These are phyloP conservation scores for Hericium rajendrae DNA, from an alignment of 768 basidiomycete species.

Conservation along the genomic window DNA sequence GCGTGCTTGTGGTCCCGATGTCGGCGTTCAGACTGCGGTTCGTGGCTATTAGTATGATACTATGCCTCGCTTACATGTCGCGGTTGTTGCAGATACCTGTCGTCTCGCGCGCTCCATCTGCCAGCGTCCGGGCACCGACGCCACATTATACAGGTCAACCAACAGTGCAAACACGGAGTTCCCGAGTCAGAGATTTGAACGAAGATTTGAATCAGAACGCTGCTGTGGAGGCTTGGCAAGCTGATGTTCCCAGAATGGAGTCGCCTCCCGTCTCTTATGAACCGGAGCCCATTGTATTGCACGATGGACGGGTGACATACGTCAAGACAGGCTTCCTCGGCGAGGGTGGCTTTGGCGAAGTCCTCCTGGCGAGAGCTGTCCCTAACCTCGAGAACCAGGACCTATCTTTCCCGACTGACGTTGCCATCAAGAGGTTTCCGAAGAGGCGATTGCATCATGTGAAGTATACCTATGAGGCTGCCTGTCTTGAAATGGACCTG, in stretches of 20 bases:
- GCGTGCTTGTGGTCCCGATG: neutral
- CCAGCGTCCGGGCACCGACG: neutral
- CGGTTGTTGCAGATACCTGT: neutral
- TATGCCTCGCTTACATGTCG: neutral
- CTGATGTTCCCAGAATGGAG: neutral
- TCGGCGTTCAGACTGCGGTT: neutral
- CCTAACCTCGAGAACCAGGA: neutral
- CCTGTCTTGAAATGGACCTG: neutral
- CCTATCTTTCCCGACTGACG: neutral
- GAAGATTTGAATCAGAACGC: neutral
- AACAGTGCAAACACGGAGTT: neutral
- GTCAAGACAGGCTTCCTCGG: neutral
- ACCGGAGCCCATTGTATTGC: neutral
- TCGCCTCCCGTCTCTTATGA: neutral
- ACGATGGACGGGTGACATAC: neutral
- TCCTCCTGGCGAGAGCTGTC: neutral
- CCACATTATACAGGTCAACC: neutral
- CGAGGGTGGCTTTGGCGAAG: neutral
- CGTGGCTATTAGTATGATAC: neutral
- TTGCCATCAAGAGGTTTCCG: neutral
- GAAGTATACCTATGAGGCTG: neutral
- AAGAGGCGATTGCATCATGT: neutral
- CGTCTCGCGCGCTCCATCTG: neutral
- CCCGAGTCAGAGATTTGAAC: neutral
- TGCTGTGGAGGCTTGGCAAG: neutral